These are phyloP conservation scores for Primulina huaijiensis DNA, from an alignment of 257 asterid species.

Conservation along the genomic window DNA sequence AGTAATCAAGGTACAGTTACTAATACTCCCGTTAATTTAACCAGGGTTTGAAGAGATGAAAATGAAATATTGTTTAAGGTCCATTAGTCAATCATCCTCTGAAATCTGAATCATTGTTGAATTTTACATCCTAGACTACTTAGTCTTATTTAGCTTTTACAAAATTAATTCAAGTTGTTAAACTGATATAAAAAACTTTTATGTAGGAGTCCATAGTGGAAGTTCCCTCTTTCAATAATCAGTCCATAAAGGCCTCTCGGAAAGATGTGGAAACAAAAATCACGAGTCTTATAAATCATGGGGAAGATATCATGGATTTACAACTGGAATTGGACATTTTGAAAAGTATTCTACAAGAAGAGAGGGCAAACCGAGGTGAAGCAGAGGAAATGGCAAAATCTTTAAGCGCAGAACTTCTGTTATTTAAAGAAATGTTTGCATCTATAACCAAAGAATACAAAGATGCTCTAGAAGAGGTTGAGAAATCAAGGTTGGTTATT, in stretches of 20 bases:
- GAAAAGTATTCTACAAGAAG: conserved; percentile 75
- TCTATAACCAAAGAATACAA: conserved; percentile 46
- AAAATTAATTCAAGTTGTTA: conserved; percentile 20
- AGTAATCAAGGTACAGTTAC: conserved; percentile 57
- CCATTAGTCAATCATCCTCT: not conserved
- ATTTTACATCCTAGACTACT: not conserved
- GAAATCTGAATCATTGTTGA: not conserved
- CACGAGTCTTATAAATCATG: conserved; percentile 31
- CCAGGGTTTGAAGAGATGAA: not conserved
- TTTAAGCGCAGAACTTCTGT: conserved; percentile 50
- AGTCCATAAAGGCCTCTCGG: conserved; percentile 27
- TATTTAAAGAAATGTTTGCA: conserved; percentile 48
- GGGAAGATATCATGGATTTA: conserved; percentile 62
- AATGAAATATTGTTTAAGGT: conserved; percentile 5
- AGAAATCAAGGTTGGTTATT: conserved; percentile 52
- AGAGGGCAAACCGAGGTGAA: conserved; percentile 53
- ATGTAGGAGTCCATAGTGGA: conserved; percentile 73
- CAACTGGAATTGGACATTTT: conserved; percentile 89
- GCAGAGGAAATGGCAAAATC: conserved; percentile 50
- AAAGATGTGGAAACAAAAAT: conserved; percentile 33
- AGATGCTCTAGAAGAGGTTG: conserved; percentile 56
- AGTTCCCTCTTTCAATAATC: conserved; percentile 42
- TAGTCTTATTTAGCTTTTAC: not conserved
- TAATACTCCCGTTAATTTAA: not conserved
- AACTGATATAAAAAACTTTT: conserved; percentile 23